Conservation (phyloP, 495 filamentous ascomycete species). For the Penicillium robsamsonii region DNA sequence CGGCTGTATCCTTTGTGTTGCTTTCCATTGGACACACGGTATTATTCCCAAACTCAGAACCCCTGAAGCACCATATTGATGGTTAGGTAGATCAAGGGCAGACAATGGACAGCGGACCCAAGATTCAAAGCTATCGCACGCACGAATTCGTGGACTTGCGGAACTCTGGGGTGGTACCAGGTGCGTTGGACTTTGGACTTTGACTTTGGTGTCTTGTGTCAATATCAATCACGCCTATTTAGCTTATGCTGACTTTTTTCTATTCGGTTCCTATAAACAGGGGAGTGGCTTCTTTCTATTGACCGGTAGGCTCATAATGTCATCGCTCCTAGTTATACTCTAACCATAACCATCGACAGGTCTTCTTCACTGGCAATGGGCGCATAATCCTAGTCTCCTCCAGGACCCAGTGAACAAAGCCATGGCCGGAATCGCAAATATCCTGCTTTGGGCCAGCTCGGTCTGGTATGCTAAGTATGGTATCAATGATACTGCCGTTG, state of each 20-base stretch:
- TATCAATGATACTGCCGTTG: constrained; percentile 24
- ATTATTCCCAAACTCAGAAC: neutral
- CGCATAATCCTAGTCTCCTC: constrained; percentile 22
- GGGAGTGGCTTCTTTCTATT: constrained; percentile 32
- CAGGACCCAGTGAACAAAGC: constrained; percentile 31
- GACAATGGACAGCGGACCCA: constrained; percentile 30
- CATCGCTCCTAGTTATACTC: neutral
- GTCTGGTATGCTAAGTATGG: constrained; percentile 32
- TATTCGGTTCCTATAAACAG: constrained; percentile 4
- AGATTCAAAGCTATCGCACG: constrained; percentile 24
- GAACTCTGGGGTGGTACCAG: constrained; percentile 35
- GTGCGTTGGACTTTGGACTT: constrained; percentile 11
- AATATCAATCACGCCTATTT: neutral
- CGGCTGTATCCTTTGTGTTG: constrained; percentile 22
- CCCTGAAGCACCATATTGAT: neutral
- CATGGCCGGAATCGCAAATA: constrained; percentile 29
- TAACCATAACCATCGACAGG: constrained; percentile 12
- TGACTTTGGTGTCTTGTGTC: neutral
- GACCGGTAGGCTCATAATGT: constrained; percentile 18
- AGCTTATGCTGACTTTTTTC: neutral
- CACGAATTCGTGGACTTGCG: constrained; percentile 28
- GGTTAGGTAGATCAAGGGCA: constrained; percentile 16
- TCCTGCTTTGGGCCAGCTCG: constrained; percentile 30
- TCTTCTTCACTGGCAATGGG: constrained; percentile 36
- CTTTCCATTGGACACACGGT: constrained; percentile 32